A percentile compares a stretch with the other conserved stretches of the same genome.
Evolutionary conservation across 169 alveolate species (phyloP).

Genomic region (Sarcocystis neurona): DNA sequence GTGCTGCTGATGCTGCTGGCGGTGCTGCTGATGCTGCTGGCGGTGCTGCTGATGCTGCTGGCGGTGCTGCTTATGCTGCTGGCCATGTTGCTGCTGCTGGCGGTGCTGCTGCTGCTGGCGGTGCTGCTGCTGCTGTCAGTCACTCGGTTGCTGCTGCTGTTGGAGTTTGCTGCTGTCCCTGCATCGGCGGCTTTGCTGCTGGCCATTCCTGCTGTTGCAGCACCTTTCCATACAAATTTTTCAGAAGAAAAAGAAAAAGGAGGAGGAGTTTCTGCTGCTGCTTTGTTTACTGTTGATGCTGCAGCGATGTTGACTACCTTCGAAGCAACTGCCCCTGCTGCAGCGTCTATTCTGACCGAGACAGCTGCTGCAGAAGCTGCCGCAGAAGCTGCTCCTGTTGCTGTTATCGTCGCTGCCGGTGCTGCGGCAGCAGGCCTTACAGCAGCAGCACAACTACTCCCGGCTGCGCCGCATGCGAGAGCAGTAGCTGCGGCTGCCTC

Average conservation of each 20-base stretch:
- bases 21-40: not conserved
- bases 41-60: not conserved
- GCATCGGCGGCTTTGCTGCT: not conserved
- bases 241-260: not conserved
- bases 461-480: not conserved
- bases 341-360: conserved; percentile 13
- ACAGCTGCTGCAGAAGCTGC: conserved; percentile 8
- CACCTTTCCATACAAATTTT: no score
- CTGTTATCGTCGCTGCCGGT: not conserved
- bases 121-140: conserved; percentile 11
- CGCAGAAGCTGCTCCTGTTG: conserved; percentile 5
- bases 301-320: no score
- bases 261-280: not conserved
- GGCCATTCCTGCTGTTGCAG: no score
- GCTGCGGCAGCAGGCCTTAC: not conserved
- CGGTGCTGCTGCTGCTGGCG: not conserved
- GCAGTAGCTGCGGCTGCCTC: conserved; percentile 7
- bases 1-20: not conserved
- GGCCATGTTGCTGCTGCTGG: not conserved
- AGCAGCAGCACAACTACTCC: not conserved
- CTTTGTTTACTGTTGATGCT: conserved; percentile 18
- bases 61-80: not conserved
- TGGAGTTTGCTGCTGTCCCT: not conserved
- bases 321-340: no score
- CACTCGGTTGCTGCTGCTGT: not conserved